Base-by-base conservation (phyloP, 495 filamentous ascomycete genomes). In the Symbiotaphrina buchneri region DNA sequence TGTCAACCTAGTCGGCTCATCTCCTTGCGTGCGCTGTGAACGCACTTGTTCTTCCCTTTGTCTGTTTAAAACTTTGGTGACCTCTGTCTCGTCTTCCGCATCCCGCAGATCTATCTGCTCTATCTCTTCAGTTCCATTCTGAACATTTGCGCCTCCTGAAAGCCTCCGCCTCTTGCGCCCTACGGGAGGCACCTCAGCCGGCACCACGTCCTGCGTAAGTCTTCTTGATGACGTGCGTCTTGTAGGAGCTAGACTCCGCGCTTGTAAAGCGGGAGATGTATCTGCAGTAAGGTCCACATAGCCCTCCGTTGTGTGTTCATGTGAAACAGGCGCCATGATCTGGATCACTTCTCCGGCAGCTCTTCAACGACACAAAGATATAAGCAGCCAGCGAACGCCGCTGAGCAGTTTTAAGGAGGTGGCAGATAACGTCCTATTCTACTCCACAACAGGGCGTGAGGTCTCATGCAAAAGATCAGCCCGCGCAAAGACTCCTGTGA, bases 81-180 rank as follows among this genome's bases (percentile, higher is more conserved):
- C 14, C 15, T 18, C 10, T 5, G 18, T 10, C 10, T 29, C 36
- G 21, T 39, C 36, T 17, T 39, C 36, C 1, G 21, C 33, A 1
- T 21, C 33, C 19, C 27, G 3, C 25, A 37, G 14, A 10, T 37
- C 36, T 10, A 39, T 28, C 10, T 29, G 24, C 27, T 39, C 36
- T 6, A 35, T 28, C 31, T 35, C 22, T 22, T n/a, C n/a, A 1
- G 31, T n/a, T 18, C 23, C 6, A 13, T 19, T 13, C 22, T 17
- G n/a, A 13, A 21, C 21, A 17, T 19, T 15, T 27, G 31, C 21
- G 3, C 11, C 33, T 7, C 23, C 16, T 20, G 27, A 11, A 31
- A 31, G 18, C 10, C 18, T 33, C 10, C 16, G 17, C 8, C 34
- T 30, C 21, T 33, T 38, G 16, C 0, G 10, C 21, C 10, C 10